Conservation (phyloP, 176 grass and related monocot species). For the Dendrocalamus sinicus region DNA sequence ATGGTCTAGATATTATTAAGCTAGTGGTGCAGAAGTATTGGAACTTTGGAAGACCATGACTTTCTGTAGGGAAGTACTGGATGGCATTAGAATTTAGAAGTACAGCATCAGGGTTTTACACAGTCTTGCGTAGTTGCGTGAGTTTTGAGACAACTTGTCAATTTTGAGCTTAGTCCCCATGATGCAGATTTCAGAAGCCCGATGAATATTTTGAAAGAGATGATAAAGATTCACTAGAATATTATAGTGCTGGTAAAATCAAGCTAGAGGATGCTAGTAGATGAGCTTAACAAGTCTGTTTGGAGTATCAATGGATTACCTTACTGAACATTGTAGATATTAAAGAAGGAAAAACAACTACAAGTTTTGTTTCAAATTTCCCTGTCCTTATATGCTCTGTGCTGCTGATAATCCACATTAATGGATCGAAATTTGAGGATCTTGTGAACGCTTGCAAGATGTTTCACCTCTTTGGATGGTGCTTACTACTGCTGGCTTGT, state of each 20-base stretch:
- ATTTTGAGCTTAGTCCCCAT: not conserved
- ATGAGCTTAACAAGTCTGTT: not conserved
- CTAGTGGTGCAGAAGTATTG: not conserved
- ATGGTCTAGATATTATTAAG: not conserved
- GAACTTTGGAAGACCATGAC: not conserved
- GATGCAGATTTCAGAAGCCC: not conserved
- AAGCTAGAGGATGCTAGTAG: not conserved
- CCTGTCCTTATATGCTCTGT: not conserved
- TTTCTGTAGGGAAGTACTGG: not conserved
- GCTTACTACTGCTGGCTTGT: slow-evolving; percentile 27
- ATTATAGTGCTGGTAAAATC: not conserved
- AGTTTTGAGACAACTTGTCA: not conserved
- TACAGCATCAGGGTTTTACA: not conserved
- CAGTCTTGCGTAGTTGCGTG: not conserved
- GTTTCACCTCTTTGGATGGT: slow-evolving; percentile 67
- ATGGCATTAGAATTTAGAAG: not conserved
- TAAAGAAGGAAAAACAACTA: not conserved
- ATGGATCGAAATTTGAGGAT: slow-evolving; percentile 69
- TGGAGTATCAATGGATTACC: not conserved
- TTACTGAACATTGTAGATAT: not conserved
- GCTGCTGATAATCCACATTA: slow-evolving; percentile 20
- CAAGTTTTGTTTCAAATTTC: slow-evolving; percentile 25
- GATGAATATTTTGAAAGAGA: not conserved
- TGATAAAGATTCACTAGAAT: not conserved
- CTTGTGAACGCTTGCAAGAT: slow-evolving; percentile 68